Percentiles rank a stretch among this genome's conserved stretches.
Conservation (phyloP, 2,329 filamentous ascomycete genomes). For the Aureobasidium sp. region DNA sequence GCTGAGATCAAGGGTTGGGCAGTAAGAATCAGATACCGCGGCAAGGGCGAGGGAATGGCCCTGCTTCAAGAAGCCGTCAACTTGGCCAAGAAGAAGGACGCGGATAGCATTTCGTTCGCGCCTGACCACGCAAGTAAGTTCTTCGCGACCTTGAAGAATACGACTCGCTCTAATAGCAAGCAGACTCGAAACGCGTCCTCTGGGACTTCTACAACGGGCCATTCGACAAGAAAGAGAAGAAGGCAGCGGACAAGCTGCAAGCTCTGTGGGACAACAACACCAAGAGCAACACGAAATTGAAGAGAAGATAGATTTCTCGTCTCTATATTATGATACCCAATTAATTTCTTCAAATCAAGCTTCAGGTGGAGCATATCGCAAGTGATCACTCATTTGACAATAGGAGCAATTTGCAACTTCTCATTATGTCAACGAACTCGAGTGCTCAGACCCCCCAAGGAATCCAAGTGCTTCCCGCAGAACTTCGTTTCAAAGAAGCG, state of each 20-base stretch:
- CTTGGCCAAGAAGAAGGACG: slow-evolving; percentile 60
- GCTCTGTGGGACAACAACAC: slow-evolving; percentile 24
- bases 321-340: not conserved
- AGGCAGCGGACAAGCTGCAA: slow-evolving; percentile 40
- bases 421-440: not conserved
- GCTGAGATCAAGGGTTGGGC: slow-evolving; percentile 80
- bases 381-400: not conserved
- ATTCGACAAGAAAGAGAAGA: slow-evolving; percentile 53
- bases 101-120: slow-evolving; percentile 66
- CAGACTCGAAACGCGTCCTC: slow-evolving; percentile 49
- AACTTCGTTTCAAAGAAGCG: not conserved
- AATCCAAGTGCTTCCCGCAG: not conserved
- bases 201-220: slow-evolving; percentile 55
- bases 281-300: slow-evolving; percentile 17
- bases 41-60: slow-evolving; percentile 63
- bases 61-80: slow-evolving; percentile 67
- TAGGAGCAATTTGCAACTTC: not conserved
- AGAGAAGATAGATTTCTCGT: slow-evolving; percentile 19
- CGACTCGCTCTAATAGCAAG: slow-evolving; percentile 13
- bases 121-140: slow-evolving; percentile 67
- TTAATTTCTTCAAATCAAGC: not conserved
- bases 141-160: not conserved
- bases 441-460: not conserved
- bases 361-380: not conserved
- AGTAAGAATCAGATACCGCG: slow-evolving; percentile 60